Percentiles rank a stretch among this genome's conserved stretches.
These are phyloP conservation scores for Chamaecyparis obtusa DNA, from an alignment of 75 land plant species.

Conservation along the genomic window DNA sequence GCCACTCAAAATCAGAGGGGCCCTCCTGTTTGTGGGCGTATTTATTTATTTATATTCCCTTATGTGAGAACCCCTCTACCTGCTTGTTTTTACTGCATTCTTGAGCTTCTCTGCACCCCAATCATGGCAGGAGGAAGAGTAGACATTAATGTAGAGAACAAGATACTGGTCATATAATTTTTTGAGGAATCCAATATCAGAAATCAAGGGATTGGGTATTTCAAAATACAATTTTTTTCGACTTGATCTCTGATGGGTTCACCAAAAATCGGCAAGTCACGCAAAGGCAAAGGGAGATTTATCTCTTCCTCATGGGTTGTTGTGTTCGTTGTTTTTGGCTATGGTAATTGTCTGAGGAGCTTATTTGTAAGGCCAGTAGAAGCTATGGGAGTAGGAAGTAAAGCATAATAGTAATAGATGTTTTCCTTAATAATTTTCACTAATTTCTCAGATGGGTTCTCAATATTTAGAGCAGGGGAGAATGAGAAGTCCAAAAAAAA, in stretches of 20 bases:
- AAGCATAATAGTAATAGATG: background rate
- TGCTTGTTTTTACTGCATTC: slow-evolving; percentile 5
- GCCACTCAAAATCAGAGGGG: background rate
- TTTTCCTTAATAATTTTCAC: background rate
- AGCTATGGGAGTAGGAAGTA: background rate
- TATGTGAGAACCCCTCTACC: background rate
- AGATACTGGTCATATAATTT: background rate
- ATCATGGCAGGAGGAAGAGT: background rate
- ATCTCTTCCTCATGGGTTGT: background rate
- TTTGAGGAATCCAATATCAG: background rate
- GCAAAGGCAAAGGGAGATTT: slow-evolving; percentile 2
- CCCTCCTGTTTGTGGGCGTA: background rate
- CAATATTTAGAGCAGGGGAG: background rate
- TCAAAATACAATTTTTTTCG: background rate
- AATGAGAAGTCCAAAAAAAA: background rate
- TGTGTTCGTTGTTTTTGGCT: background rate
- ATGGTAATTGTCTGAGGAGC: background rate
- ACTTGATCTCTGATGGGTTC: slow-evolving; percentile 4
- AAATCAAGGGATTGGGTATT: background rate
- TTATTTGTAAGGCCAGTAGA: background rate
- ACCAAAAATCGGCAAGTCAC: slow-evolving; percentile 7
- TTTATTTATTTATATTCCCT: background rate
- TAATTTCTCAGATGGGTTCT: background rate
- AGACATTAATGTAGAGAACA: slow-evolving; percentile 9
- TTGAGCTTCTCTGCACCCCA: background rate